These are phyloP conservation scores for Centella asiatica DNA, from an alignment of 129 eudicot species.

Conservation along the genomic window DNA sequence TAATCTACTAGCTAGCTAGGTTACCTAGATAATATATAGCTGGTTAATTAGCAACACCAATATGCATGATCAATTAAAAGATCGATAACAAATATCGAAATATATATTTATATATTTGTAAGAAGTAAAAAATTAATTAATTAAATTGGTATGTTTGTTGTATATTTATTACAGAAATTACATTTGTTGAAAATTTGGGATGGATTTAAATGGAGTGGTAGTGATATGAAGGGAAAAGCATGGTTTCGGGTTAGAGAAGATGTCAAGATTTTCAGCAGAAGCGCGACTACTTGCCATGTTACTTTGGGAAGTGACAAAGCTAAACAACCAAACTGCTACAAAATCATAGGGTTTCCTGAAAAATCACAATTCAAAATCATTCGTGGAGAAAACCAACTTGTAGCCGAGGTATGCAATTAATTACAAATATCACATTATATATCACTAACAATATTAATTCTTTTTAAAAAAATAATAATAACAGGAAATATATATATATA, in stretches of 20 bases:
- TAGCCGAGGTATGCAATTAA: constrained; percentile 40
- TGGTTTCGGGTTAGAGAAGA: constrained; percentile 40
- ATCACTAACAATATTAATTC: too few species aligned
- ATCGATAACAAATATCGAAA: too few species aligned
- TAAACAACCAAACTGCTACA: constrained; percentile 21
- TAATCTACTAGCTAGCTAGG: too few species aligned
- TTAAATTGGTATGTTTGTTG: neutral
- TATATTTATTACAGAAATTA: constrained; percentile 30
- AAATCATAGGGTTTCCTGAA: constrained; percentile 20
- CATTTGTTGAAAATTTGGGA: constrained; percentile 37
- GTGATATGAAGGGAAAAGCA: constrained; percentile 21
- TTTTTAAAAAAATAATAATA: too few species aligned
- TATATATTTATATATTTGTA: too few species aligned
- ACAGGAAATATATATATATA: neutral
- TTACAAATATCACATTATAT: too few species aligned
- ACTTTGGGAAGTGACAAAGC: constrained; percentile 17
- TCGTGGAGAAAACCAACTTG: constrained; percentile 26
- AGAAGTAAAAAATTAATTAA: too few species aligned
- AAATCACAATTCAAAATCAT: constrained; percentile 38
- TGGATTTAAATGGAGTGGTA: constrained; percentile 44
- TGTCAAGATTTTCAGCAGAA: constrained; percentile 9
- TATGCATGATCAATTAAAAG: too few species aligned
- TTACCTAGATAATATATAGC: too few species aligned
- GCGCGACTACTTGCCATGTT: constrained; percentile 15
- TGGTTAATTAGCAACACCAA: too few species aligned